phyloP scores from a whole-genome alignment of 768 basidiomycete species.

The Lactarius tabidus region DNA sequence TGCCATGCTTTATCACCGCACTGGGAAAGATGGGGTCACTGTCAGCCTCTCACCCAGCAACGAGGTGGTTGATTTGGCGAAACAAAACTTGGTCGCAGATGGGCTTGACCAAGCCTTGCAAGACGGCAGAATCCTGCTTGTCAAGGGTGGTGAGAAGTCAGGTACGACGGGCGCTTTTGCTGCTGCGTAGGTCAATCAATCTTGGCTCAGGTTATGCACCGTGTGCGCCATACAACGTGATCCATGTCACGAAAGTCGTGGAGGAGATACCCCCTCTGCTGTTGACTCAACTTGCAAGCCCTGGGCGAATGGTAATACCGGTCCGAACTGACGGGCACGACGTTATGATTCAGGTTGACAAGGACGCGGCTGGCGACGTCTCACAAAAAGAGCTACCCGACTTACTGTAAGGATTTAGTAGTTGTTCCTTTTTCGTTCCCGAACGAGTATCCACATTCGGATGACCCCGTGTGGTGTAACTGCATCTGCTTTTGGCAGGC shows the following conservation, averaged over 20 bases:
- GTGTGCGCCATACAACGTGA: conserved; percentile 44
- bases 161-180: conserved; percentile 39
- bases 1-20: conserved; percentile 74
- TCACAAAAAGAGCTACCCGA: conserved; percentile 61
- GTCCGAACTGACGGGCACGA: conserved; percentile 55
- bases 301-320: conserved; percentile 87
- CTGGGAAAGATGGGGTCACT: conserved; percentile 45
- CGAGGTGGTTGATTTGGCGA: conserved; percentile 64
- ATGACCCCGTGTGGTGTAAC: background rate
- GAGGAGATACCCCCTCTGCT: conserved; percentile 64
- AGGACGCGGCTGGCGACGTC: conserved; percentile 63
- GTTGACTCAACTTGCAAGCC: conserved; percentile 68
- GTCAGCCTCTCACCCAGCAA: conserved; percentile 88
- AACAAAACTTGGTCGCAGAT: conserved; percentile 61
- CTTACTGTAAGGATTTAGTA: background rate
- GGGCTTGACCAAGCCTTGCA: conserved; percentile 54
- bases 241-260: conserved; percentile 92
- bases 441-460: background rate
- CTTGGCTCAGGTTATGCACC: conserved; percentile 16
- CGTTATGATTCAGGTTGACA: conserved; percentile 70
- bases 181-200: background rate
- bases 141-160: conserved; percentile 75
- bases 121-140: conserved; percentile 51
- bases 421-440: background rate
- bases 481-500: background rate